A percentile compares a stretch with the other conserved stretches of the same genome.
Evolutionary conservation across 768 basidiomycete genomes (phyloP).

Genomic region (Naganishia onofrii): DNA sequence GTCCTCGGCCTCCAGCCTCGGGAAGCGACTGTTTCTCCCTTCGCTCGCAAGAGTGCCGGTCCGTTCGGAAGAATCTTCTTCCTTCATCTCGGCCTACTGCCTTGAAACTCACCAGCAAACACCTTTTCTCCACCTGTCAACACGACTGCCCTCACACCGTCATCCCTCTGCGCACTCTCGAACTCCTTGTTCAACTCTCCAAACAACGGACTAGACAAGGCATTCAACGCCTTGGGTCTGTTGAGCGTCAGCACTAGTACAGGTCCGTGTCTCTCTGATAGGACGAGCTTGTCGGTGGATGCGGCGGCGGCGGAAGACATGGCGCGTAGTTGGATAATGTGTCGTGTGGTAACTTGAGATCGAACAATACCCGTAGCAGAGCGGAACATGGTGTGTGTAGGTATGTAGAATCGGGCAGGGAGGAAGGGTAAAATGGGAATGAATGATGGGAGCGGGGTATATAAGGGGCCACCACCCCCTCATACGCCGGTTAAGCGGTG

Average conservation of each 20-base stretch:
- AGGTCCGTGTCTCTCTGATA: constrained; percentile 38
- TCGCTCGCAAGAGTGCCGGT: too few relatives aligned
- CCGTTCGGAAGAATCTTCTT: too few relatives aligned
- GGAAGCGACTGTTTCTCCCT: too few relatives aligned
- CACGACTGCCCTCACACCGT: constrained; percentile 74
- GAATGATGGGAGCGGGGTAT: neutral
- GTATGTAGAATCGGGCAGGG: neutral
- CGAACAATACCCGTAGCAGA: neutral
- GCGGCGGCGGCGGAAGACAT: constrained; percentile 39
- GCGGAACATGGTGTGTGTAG: neutral
- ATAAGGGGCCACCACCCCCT: neutral
- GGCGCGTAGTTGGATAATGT: constrained; percentile 29
- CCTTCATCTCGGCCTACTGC: neutral
- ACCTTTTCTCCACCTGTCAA: constrained; percentile 88
- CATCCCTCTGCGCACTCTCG: constrained; percentile 67
- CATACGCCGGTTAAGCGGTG: too few relatives aligned
- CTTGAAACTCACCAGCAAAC: constrained; percentile 71
- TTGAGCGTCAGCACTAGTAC: constrained; percentile 46
- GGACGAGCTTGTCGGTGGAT: constrained; percentile 41
- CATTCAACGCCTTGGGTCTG: constrained; percentile 60
- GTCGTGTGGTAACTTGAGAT: neutral
- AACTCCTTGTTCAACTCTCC: constrained; percentile 76
- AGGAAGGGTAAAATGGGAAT: neutral
- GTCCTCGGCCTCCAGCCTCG: too few relatives aligned
- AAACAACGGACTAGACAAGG: constrained; percentile 76